phyloP scores from a whole-genome alignment of 306 rosid species.

The Trifolium fragiferum region DNA sequence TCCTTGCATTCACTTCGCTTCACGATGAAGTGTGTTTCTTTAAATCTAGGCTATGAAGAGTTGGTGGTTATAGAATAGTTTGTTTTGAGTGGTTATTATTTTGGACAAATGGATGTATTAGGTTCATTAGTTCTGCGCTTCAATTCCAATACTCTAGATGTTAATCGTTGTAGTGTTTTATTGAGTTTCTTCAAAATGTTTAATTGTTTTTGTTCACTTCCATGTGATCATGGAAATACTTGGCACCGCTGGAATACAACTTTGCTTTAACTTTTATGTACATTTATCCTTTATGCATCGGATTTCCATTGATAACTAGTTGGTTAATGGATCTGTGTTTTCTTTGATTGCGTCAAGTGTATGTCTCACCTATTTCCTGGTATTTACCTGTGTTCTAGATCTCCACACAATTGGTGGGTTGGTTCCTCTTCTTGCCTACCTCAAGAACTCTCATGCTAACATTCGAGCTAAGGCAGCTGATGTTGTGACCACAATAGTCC shows the following conservation, averaged over 20 bases:
- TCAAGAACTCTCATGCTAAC: constrained; percentile 81
- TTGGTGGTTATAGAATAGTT: constrained; percentile 14
- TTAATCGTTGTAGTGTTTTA: too few species aligned
- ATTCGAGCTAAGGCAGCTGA: constrained; percentile 98
- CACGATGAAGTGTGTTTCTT: not conserved
- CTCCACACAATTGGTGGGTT: constrained; percentile 90
- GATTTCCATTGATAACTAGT: not conserved
- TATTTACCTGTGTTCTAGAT: constrained; percentile 51
- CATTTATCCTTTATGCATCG: not conserved
- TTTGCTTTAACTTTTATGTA: not conserved
- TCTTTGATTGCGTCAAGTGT: not conserved
- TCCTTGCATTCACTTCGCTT: not conserved
- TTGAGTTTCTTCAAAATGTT: not conserved
- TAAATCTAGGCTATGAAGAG: not conserved
- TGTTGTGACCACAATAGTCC: constrained; percentile 87
- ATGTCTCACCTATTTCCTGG: constrained; percentile 41
- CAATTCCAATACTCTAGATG: too few species aligned
- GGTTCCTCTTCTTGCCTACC: constrained; percentile 80
- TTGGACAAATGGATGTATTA: not conserved
- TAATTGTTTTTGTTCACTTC: not conserved
- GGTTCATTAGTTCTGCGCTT: not conserved
- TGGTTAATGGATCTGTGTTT: not conserved
- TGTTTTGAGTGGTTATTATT: not conserved
- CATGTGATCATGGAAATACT: constrained; percentile 8
- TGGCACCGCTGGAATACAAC: not conserved